Evolutionary conservation across 768 basidiomycete species (phyloP).

Genomic region (Melanogaster broomeanus): DNA sequence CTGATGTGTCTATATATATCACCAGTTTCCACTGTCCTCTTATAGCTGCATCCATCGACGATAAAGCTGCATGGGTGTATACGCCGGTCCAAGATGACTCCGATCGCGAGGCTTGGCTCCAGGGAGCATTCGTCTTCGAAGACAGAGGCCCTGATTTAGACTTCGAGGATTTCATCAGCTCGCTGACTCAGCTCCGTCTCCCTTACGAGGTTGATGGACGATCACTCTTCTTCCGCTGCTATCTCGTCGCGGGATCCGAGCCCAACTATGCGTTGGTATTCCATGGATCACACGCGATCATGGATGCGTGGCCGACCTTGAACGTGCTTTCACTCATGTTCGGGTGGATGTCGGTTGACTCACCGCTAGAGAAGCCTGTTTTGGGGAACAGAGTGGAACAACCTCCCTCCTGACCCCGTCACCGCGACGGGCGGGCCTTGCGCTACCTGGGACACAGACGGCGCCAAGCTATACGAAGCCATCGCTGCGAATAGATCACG

Average conservation of each 20-base stretch:
- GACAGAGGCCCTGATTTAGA: constrained; percentile 3
- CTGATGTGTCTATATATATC: background rate
- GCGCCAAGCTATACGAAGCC: constrained; percentile 2
- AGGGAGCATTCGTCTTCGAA: constrained; percentile 6
- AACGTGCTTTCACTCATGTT: constrained; percentile 12
- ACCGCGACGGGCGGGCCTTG: constrained; percentile 16
- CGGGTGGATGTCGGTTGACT: constrained; percentile 12
- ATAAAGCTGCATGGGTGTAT: constrained; percentile 11
- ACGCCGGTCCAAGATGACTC: background rate
- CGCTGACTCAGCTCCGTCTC: constrained; percentile 1
- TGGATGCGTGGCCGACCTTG: constrained; percentile 17
- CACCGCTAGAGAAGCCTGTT: background rate
- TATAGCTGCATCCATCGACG: constrained; percentile 9
- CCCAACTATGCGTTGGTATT: constrained; percentile 8
- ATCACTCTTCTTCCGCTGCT: constrained; percentile 10
- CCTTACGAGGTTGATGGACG: constrained; percentile 2
- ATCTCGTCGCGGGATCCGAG: constrained; percentile 6
- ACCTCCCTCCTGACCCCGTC: constrained; percentile 15
- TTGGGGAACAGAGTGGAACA: constrained; percentile 13
- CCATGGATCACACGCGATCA: constrained; percentile 15
- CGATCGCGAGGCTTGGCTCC: constrained; percentile 11
- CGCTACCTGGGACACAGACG: constrained; percentile 6
- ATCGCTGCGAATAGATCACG: background rate
- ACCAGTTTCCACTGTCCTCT: constrained; percentile 12
- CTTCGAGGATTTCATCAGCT: constrained; percentile 4